phyloP scores from a whole-genome alignment of 306 rosid species.

The Cucurbita maxima region DNA sequence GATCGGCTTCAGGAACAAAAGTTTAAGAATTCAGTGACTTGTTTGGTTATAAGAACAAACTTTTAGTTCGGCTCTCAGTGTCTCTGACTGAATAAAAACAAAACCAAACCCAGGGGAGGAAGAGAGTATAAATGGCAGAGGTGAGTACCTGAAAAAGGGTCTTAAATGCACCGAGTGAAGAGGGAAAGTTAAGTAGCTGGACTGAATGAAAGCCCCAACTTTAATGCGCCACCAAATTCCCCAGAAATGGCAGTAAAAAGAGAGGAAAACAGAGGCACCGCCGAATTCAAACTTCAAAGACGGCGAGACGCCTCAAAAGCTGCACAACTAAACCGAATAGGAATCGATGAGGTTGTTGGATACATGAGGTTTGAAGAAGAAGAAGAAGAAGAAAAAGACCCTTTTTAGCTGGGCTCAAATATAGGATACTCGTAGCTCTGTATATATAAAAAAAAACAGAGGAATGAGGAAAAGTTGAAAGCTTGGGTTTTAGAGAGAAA shows the following conservation, averaged over 20 bases:
- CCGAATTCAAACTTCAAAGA: slow-evolving; percentile 29
- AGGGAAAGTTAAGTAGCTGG: background rate
- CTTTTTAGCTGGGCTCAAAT: background rate
- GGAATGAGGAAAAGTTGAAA: background rate
- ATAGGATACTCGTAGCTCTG: background rate
- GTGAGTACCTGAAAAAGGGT: background rate
- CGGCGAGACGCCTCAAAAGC: slow-evolving; percentile 38
- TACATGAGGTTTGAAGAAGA: background rate
- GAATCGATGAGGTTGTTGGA: background rate
- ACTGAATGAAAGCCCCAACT: slow-evolving; percentile 15
- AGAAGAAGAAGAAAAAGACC: slow-evolving; percentile 12
- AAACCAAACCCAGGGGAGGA: background rate
- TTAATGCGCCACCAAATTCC: slow-evolving; percentile 49
- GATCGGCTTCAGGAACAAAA: background rate
- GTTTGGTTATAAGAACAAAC: background rate
- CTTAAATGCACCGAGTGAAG: background rate
- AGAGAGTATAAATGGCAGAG: background rate
- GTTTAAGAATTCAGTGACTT: background rate
- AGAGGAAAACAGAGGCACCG: slow-evolving; percentile 18
- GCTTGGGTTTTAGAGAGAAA: background rate
- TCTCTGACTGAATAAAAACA: background rate
- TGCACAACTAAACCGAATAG: slow-evolving; percentile 11
- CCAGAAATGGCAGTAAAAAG: slow-evolving; percentile 10
- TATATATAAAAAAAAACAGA: background rate
- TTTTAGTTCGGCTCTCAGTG: background rate